phyloP scores from a whole-genome alignment of 495 filamentous ascomycete species.

The Trichoderma reesei region DNA sequence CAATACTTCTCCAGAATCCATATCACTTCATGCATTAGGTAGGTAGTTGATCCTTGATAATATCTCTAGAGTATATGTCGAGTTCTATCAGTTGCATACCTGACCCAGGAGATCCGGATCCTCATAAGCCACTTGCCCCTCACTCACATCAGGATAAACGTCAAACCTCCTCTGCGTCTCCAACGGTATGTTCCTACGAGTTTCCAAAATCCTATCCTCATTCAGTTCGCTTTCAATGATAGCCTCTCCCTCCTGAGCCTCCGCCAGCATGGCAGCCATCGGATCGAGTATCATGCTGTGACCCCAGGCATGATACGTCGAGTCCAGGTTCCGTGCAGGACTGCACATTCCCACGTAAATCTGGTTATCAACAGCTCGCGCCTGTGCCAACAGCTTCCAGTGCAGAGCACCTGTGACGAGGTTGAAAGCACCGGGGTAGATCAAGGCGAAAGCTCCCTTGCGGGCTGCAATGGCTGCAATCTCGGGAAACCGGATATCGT shows the following conservation, averaged over 20 bases:
- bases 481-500: slow-evolving; percentile 95
- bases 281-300: slow-evolving; percentile 85
- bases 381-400: slow-evolving; percentile 76
- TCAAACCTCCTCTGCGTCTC: slow-evolving; percentile 83
- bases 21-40: no score
- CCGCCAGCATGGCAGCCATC: slow-evolving; percentile 67
- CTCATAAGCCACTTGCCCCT: slow-evolving; percentile 30
- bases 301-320: slow-evolving; percentile 81
- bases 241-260: slow-evolving; percentile 65
- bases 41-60: no score
- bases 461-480: slow-evolving; percentile 83
- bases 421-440: slow-evolving; percentile 97
- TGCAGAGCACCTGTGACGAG: slow-evolving; percentile 84
- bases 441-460: slow-evolving; percentile 57
- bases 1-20: no score
- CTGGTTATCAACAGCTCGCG: slow-evolving; percentile 89
- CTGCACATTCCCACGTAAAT: slow-evolving; percentile 87
- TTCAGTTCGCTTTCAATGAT: slow-evolving; percentile 71
- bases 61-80: not conserved
- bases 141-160: slow-evolving; percentile 85
- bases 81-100: not conserved
- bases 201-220: slow-evolving; percentile 60
- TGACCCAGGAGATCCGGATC: slow-evolving; percentile 10
- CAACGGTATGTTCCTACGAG: slow-evolving; percentile 77
- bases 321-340: slow-evolving; percentile 70